Base-by-base conservation (phyloP, 2,329 filamentous ascomycete genomes). In the Sphaerulina musiva region DNA sequence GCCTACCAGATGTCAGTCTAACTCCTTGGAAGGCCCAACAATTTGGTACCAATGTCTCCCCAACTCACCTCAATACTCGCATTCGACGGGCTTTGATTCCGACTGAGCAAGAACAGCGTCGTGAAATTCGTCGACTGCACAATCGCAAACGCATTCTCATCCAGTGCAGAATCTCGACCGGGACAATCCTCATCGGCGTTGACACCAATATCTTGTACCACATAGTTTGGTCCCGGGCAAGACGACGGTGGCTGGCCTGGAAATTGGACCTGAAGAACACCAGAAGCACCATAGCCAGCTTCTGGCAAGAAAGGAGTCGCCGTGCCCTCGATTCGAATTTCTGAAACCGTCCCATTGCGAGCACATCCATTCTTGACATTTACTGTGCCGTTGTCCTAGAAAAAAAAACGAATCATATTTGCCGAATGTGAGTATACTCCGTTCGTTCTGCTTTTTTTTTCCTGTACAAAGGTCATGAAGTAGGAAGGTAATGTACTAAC, bases 161-260 rank as follows among this genome's bases (percentile, higher is more conserved):
- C 51, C 23, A 51, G 54, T 38, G 43, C 56, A 29, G 43, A 26
- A 1, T 40, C 41, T 12, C 50, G 29, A 36, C 43, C 48, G 36
- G 45, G 31, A 9, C 39, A 46, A 11, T 51, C 48, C 29, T 49
- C 36, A 2, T 42, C 53, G 11, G 36, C 34, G 23, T 31, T 51
- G 31, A 51, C 14, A 20, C 52, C 55, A 41, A 55, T 55, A 10
- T 53, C 53, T 34, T 58, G 51, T 26, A 53, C 51, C 12, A 52
- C 51, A 14, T 61, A 62, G 46, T 62, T 62, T 4, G 60, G 60
- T 6, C 60, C 60, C 6, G 60, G 60, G 36, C 60, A 62, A 4
- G 53, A 51, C 9, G 60, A 40, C 32, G 57, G 46, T 26, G 60
- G 55, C 44, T 57, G 59, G 7, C 55, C 53, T 10, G 59, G 57